Evolutionary conservation across 345 rosid genomes (phyloP), one percentile per base, ranked within the genome.

Genomic region (Eucalyptus camaldulensis): DNA sequence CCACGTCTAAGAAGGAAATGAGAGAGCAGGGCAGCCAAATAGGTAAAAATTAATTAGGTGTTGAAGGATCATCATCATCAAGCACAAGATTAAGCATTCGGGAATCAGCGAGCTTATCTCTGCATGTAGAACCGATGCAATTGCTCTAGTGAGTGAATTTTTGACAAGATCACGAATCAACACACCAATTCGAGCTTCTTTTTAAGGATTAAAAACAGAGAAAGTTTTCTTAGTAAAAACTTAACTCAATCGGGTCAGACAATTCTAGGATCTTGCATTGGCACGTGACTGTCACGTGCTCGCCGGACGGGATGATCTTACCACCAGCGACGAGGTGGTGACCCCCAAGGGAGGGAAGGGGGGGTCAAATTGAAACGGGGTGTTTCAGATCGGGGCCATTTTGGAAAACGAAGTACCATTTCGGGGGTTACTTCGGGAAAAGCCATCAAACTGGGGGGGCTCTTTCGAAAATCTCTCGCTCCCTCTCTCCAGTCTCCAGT

Each of bases 361-460:
- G 19, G 76, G 10, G 2, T 29, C 69, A 62, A 62, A 65, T 65
- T 65, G 76, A 65, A 65, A 65, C 10, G 2, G 21, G 37, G 76
- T n/a, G 37, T 65, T n/a, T n/a, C 37, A 8, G 76, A 0, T n/a
- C 10, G 0, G 40, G 11, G 40, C 17, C 76, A 65, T 6, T 15
- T n/a, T 0, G 21, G 0, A 65, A 65, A n/a, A 7, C 37, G 10
- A 65, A 8, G 10, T 8, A 65, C 4, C 37, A n/a, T n/a, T 65
- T 29, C 2, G 16, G 76, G 76, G 1, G 10, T 0, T 0, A 65
- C 76, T 65, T 65, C 17, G 76, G 15, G 76, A 65, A 65, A 65
- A 65, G 76, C 40, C 11, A 10, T 0, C 76, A 13, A 65, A n/a
- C 31, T 65, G 10, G 76, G 76, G 72, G 76, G 3, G 76, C 17